Conservation (phyloP, 176 grass and related monocot species). For the Carex kokanica region DNA sequence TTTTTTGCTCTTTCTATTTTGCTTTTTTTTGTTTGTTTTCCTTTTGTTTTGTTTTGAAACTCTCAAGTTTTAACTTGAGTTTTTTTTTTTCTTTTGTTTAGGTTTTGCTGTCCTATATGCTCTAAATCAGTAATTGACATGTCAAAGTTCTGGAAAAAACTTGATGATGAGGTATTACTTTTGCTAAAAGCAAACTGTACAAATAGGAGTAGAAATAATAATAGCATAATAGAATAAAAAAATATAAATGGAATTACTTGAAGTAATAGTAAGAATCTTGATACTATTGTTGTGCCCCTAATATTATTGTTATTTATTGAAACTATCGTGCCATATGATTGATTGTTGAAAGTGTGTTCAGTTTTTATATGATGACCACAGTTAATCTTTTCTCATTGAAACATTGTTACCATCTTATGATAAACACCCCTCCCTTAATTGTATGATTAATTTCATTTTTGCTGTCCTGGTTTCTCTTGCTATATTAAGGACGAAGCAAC, state of each 20-base stretch:
- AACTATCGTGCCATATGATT: not conserved
- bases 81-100: conserved; percentile 18
- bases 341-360: not conserved
- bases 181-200: not conserved
- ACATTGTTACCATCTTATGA: not conserved
- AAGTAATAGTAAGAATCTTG: not conserved
- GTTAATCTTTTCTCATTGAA: not conserved
- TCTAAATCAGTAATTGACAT: conserved; percentile 68
- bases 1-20: conserved; percentile 23
- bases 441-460: conserved; percentile 3
- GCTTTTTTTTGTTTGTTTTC: not conserved
- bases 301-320: not conserved
- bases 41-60: conserved; percentile 27
- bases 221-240: not conserved
- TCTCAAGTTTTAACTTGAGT: not conserved
- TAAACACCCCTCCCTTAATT: not conserved
- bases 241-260: not conserved
- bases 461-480: not conserved
- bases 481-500: conserved; percentile 48
- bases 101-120: conserved; percentile 85
- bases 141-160: conserved; percentile 63
- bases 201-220: not conserved
- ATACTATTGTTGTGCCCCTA: not conserved
- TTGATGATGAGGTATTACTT: conserved; percentile 63
- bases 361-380: not conserved